Conservation (phyloP, 2,329 filamentous ascomycete species). For the Didymella keratinophila region DNA sequence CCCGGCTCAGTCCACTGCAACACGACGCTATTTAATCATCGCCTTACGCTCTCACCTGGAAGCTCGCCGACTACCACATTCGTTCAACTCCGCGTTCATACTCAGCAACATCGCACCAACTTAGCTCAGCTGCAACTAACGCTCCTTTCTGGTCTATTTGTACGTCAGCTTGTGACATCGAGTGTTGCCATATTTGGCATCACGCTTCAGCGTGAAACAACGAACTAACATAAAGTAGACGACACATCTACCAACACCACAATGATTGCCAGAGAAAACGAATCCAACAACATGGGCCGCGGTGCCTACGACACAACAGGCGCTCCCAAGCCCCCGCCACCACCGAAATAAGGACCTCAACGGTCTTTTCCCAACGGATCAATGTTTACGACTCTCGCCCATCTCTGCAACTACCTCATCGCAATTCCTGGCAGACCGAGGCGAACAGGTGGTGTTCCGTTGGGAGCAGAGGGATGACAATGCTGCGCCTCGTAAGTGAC, state of each 20-base stretch:
- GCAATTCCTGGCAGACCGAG: conserved; percentile 16
- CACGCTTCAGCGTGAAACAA: conserved; percentile 25
- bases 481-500: conserved; percentile 45
- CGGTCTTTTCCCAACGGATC: conserved; percentile 9
- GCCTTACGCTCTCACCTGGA: conserved; percentile 21
- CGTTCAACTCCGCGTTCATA: conserved; percentile 23
- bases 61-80: conserved; percentile 31
- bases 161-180: conserved; percentile 26
- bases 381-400: conserved; percentile 11
- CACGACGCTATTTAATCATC: conserved; percentile 41
- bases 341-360: conserved; percentile 47
- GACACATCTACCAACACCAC: conserved; percentile 33
- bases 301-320: conserved; percentile 61
- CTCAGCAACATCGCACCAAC: conserved; percentile 26
- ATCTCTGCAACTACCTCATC: conserved; percentile 4
- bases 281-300: conserved; percentile 57
- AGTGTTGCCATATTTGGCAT: conserved; percentile 22
- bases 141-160: conserved; percentile 27
- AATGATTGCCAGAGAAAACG: conserved; percentile 54
- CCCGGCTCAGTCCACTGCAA: conserved; percentile 42
- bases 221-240: conserved; percentile 44
- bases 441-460: conserved; percentile 33
- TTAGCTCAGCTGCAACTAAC: conserved; percentile 37
- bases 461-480: conserved; percentile 45
- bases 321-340: conserved; percentile 55